phyloP scores from a whole-genome alignment of 331 rosid genomes.

The Malus hybrid region DNA sequence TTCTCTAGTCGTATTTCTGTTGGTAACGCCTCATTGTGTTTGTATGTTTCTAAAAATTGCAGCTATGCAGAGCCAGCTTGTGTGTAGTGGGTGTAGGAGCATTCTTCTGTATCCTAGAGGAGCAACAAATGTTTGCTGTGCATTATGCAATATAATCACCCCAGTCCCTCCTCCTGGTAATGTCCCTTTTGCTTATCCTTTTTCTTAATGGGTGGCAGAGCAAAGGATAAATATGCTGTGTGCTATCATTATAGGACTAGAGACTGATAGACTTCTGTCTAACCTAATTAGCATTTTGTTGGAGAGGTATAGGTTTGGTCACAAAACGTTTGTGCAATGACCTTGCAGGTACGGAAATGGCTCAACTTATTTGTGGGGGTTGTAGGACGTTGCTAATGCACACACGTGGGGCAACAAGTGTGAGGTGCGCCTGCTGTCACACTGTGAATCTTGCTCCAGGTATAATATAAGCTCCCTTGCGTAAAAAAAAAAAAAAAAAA shows the following conservation, averaged over 20 bases:
- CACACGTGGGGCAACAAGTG: conserved; percentile 88
- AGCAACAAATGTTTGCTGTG: conserved; percentile 93
- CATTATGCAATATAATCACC: conserved; percentile 73
- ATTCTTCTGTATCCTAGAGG: conserved; percentile 88
- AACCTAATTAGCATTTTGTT: neutral
- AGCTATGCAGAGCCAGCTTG: conserved; percentile 98
- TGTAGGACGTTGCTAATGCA: conserved; percentile 93
- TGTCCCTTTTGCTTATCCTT: neutral
- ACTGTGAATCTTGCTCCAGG: conserved; percentile 84
- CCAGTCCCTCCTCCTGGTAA: conserved; percentile 87
- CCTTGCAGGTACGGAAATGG: conserved; percentile 78
- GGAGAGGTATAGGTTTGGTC: neutral
- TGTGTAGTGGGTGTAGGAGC: conserved; percentile 92
- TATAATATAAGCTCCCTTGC: conserved; percentile 17
- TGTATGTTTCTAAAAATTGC: conserved; percentile 22
- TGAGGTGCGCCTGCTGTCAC: conserved; percentile 93
- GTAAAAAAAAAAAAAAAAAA: neutral
- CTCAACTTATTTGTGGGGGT: conserved; percentile 93
- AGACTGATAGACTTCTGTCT: neutral
- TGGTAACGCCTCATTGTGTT: neutral
- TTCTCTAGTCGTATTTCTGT: neutral
- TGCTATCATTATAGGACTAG: neutral
- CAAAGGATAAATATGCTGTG: no score
- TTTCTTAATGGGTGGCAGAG: neutral
- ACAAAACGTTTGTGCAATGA: neutral